These are phyloP conservation scores for Coelastrella sp. DNA, from an alignment of 139 green algal genomes.

Conservation along the genomic window DNA sequence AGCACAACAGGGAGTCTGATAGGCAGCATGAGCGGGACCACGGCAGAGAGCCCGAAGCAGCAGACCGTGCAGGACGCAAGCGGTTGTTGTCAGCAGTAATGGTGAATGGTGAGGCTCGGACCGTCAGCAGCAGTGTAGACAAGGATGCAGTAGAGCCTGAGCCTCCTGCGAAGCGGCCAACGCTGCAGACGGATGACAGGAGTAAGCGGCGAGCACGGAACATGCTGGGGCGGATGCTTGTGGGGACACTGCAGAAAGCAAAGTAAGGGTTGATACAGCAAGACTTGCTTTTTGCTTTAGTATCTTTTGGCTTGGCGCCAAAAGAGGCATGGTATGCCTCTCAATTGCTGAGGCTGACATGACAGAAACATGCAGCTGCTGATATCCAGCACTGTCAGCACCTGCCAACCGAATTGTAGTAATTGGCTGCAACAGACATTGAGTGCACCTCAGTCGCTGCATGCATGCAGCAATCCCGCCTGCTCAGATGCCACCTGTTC, in stretches of 20 bases:
- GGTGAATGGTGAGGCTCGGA: constrained; percentile 27
- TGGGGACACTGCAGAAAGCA: constrained; percentile 30
- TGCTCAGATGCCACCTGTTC: no score
- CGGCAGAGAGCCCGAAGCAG: not conserved
- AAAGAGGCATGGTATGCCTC: no score
- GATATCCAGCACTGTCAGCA: no score
- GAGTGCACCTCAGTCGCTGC: no score
- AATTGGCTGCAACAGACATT: no score
- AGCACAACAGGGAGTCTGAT: not conserved
- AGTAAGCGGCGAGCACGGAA: constrained; percentile 9
- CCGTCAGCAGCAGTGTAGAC: not conserved
- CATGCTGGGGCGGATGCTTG: constrained; percentile 22
- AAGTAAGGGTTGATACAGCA: constrained; percentile 23
- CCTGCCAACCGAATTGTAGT: no score
- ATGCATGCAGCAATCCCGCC: no score
- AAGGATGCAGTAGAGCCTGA: not conserved
- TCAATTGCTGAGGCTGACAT: no score
- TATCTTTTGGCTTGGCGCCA: no score
- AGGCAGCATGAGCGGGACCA: not conserved
- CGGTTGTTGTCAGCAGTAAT: constrained; percentile 40
- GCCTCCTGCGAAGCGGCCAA: constrained; percentile 14
- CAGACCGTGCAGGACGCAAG: constrained; percentile 11
- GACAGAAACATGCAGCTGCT: no score
- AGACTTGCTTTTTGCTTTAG: no score
- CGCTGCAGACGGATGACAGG: not conserved